phyloP scores from a whole-genome alignment of 768 basidiomycete species.

The Mycena vitilis region DNA sequence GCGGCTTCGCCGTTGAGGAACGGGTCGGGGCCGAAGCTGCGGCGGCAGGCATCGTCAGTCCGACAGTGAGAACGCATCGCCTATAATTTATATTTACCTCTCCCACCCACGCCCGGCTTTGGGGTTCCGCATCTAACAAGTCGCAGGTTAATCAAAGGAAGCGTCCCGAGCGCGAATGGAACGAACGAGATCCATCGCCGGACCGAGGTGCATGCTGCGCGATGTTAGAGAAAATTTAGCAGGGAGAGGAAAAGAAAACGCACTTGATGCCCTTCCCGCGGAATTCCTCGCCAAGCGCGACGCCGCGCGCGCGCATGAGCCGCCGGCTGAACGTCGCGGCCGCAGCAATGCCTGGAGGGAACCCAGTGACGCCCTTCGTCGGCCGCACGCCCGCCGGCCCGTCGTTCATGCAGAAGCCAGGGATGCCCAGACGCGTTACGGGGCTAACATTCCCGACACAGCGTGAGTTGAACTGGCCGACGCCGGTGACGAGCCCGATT shows the following conservation, averaged over 20 bases:
- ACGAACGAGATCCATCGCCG: conserved; percentile 66
- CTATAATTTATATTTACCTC: conserved; percentile 41
- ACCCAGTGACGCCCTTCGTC: conserved; percentile 58
- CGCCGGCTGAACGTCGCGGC: conserved; percentile 67
- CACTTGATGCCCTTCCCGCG: conserved; percentile 73
- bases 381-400: conserved; percentile 60
- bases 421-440: conserved; percentile 54
- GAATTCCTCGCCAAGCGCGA: conserved; percentile 75
- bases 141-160: background rate
- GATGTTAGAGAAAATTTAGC: conserved; percentile 11
- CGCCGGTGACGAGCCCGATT: conserved; percentile 57
- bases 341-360: conserved; percentile 69
- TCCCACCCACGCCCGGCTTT: conserved; percentile 64
- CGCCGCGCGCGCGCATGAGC: conserved; percentile 71
- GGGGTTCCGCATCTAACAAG: conserved; percentile 60
- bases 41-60: background rate
- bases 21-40: conserved; percentile 69
- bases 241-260: conserved; percentile 11
- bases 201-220: conserved; percentile 60
- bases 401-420: conserved; percentile 61
- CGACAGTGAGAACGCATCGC: background rate
- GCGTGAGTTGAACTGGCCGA: conserved; percentile 57
- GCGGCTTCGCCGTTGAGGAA: conserved; percentile 72
- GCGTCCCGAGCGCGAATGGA: background rate
- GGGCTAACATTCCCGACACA: conserved; percentile 61